phyloP scores from a whole-genome alignment of 352 stramenopile genomes.

The Globisporangium yorkense region DNA sequence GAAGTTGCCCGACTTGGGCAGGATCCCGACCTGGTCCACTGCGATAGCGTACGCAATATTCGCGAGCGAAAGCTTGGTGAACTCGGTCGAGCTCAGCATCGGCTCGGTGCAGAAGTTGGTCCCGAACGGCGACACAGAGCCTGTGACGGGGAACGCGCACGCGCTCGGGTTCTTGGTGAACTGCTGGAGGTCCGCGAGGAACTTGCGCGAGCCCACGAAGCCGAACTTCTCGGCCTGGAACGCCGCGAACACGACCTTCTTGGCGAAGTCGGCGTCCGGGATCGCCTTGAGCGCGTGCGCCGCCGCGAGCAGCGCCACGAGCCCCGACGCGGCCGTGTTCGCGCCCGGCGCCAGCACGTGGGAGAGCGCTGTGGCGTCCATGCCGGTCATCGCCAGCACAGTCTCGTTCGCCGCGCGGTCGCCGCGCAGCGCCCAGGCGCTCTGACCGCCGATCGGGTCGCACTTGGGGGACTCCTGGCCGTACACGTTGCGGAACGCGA shows the following conservation, averaged over 20 bases:
- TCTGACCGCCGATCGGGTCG: slow-evolving; percentile 77
- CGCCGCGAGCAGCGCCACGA: slow-evolving; percentile 71
- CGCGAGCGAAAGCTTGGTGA: slow-evolving; percentile 44
- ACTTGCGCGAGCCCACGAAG: slow-evolving; percentile 77
- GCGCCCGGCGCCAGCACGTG: slow-evolving; percentile 66
- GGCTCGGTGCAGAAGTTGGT: slow-evolving; percentile 61
- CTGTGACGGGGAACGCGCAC: slow-evolving; percentile 40
- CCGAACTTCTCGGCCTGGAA: slow-evolving; percentile 81
- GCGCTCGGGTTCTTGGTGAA: slow-evolving; percentile 42
- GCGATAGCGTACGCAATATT: slow-evolving; percentile 70
- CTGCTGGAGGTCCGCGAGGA: slow-evolving; percentile 57
- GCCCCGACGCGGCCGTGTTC: slow-evolving; percentile 64
- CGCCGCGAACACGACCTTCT: slow-evolving; percentile 74
- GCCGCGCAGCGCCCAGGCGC: slow-evolving; percentile 56
- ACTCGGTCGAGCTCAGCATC: slow-evolving; percentile 59
- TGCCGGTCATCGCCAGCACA: slow-evolving; percentile 68
- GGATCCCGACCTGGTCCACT: slow-evolving; percentile 68
- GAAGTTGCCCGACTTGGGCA: slow-evolving; percentile 49
- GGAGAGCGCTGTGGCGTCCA: slow-evolving; percentile 69
- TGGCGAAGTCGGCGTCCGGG: slow-evolving; percentile 53
- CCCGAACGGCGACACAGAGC: slow-evolving; percentile 48
- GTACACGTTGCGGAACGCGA: slow-evolving; percentile 78
- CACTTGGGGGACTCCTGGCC: slow-evolving; percentile 55
- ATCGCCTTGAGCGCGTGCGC: slow-evolving; percentile 62
- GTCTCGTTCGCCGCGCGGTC: slow-evolving; percentile 42